Evolutionary conservation across 768 basidiomycete genomes (phyloP).

Genomic region (Lactifluus echinatus): DNA sequence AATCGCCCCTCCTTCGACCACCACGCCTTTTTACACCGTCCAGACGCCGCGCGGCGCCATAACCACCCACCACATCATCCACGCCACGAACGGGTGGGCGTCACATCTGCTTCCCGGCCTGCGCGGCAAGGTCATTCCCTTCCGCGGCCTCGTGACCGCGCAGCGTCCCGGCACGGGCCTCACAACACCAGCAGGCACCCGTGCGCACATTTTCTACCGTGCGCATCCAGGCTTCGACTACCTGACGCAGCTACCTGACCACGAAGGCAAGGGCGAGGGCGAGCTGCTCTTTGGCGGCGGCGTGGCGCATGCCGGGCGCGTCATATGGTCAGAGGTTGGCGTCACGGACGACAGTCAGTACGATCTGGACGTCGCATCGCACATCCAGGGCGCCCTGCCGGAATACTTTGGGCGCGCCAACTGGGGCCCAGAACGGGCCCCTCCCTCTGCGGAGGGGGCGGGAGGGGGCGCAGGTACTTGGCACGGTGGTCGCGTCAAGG

Average conservation of each 20-base stretch:
- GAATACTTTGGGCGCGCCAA: constrained; percentile 41
- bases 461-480: constrained; percentile 25
- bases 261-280: constrained; percentile 22
- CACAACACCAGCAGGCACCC: constrained; percentile 28
- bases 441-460: constrained; percentile 17
- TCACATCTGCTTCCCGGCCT: constrained; percentile 60
- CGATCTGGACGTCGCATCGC: constrained; percentile 31
- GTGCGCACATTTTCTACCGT: constrained; percentile 55
- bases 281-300: constrained; percentile 67
- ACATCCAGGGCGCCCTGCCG: constrained; percentile 43
- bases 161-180: constrained; percentile 44
- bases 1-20: constrained; percentile 31
- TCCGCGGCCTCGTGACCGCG: constrained; percentile 54
- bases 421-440: constrained; percentile 33
- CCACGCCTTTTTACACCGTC: constrained; percentile 39
- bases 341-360: constrained; percentile 31
- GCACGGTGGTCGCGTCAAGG: constrained; percentile 41
- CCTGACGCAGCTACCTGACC: constrained; percentile 46
- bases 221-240: constrained; percentile 47
- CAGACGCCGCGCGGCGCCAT: constrained; percentile 53
- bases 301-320: constrained; percentile 28
- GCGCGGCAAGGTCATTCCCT: constrained; percentile 53
- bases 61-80: constrained; percentile 55
- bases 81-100: constrained; percentile 80
- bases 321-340: constrained; percentile 26